Evolutionary conservation across 208 protist genomes (phyloP).

Genomic region (Wallacemonas sp.): DNA sequence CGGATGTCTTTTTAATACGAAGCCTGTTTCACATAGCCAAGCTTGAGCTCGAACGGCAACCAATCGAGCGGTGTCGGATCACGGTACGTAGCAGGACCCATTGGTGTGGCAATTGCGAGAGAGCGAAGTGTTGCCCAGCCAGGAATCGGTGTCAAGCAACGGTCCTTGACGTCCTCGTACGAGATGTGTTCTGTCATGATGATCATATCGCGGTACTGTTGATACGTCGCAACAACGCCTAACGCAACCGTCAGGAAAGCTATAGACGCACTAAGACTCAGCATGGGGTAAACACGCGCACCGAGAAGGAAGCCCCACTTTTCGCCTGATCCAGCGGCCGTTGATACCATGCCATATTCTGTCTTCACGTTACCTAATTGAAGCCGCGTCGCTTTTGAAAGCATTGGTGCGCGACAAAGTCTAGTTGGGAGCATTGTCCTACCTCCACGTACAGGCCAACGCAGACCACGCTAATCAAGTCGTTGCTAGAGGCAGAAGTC

Average conservation of each 20-base stretch:
- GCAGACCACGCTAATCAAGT: no score
- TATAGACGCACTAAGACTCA: constrained; percentile 40
- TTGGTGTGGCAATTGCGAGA: constrained; percentile 54
- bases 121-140: constrained; percentile 75
- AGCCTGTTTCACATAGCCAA: constrained; percentile 87
- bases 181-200: constrained; percentile 82
- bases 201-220: constrained; percentile 86
- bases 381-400: constrained; percentile 85
- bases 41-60: constrained; percentile 89
- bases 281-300: constrained; percentile 55
- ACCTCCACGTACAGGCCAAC: no score
- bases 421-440: constrained; percentile 23
- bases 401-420: constrained; percentile 46
- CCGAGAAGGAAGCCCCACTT: constrained; percentile 88
- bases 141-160: constrained; percentile 86
- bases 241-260: constrained; percentile 34
- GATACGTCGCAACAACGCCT: constrained; percentile 56
- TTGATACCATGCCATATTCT: constrained; percentile 78
- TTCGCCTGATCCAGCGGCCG: constrained; percentile 79
- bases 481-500: no score
- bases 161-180: constrained; percentile 88
- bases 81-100: constrained; percentile 72
- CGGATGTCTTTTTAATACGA: constrained; percentile 69
- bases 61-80: constrained; percentile 89
- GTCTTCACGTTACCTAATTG: constrained; percentile 90